Percentiles rank a stretch among this genome's conserved stretches.
Conservation (phyloP, 2,329 filamentous ascomycete genomes). For the Bretziella fagacearum region DNA sequence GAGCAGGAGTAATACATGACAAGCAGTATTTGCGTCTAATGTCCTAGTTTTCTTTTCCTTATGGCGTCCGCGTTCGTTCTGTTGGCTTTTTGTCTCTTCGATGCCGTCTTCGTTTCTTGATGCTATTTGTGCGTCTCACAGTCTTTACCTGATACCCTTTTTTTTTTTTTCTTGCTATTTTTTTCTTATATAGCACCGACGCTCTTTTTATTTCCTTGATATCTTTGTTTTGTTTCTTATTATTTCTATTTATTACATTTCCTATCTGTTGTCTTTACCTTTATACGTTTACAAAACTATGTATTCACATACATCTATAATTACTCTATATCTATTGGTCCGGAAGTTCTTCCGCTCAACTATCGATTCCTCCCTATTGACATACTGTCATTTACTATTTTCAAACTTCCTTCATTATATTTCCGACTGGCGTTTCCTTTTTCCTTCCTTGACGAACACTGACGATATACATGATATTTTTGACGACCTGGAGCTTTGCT, state of each 20-base stretch:
- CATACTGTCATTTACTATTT: too few species aligned
- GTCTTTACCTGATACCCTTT: slow-evolving; percentile 12
- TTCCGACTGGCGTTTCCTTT: background rate
- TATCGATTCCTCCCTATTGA: too few species aligned
- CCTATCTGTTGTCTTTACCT: too few species aligned
- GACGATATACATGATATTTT: background rate
- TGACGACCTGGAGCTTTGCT: background rate
- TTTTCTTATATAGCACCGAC: background rate
- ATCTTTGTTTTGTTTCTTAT: slow-evolving; percentile 1
- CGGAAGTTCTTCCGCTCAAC: background rate
- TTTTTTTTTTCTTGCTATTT: background rate
- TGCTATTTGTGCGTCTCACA: background rate
- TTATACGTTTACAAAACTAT: too few species aligned
- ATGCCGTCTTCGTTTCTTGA: slow-evolving; percentile 1
- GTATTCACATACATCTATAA: too few species aligned
- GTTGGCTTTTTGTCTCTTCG: background rate
- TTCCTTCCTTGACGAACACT: background rate
- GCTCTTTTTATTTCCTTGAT: background rate
- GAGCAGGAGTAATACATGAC: background rate
- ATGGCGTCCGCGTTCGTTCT: background rate
- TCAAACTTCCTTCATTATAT: background rate
- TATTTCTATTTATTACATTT: slow-evolving; percentile 2
- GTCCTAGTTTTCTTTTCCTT: background rate
- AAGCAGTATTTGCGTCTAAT: too few species aligned
- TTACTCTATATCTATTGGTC: background rate